Conservation (phyloP, 2,329 filamentous ascomycete species). For the Lasiodiplodia hormozganensis region DNA sequence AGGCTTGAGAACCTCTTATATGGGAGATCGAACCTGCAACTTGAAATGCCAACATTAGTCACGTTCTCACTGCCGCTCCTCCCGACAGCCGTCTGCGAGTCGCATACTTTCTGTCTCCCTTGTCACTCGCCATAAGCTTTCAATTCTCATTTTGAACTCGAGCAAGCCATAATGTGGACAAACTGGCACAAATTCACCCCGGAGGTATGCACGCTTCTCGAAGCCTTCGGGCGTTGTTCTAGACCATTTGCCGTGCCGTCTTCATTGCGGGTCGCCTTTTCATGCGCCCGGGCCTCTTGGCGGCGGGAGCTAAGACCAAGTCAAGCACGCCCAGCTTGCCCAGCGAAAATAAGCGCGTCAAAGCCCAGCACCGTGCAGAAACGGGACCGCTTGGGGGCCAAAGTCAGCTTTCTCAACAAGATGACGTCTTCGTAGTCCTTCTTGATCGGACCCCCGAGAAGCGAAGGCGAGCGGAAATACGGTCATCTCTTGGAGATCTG, state of each 20-base stretch:
- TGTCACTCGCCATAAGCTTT: background rate
- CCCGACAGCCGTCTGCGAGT: background rate
- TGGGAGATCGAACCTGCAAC: background rate
- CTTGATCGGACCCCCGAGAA: background rate
- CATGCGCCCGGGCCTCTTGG: slow-evolving; percentile 4
- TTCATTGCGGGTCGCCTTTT: slow-evolving; percentile 13
- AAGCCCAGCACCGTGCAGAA: slow-evolving; percentile 10
- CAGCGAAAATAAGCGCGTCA: slow-evolving; percentile 8
- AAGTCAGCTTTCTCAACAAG: background rate
- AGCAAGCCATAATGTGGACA: background rate
- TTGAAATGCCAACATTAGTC: background rate
- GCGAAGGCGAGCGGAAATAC: background rate
- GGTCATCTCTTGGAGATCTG: background rate
- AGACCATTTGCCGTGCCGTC: slow-evolving; percentile 6
- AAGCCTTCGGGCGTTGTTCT: background rate
- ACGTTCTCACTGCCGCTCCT: background rate
- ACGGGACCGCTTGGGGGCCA: background rate
- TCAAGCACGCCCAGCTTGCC: slow-evolving; percentile 21
- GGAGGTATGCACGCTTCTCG: slow-evolving; percentile 2
- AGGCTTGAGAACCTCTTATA: background rate
- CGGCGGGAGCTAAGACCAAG: slow-evolving; percentile 17
- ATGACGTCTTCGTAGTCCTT: background rate
- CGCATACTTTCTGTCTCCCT: background rate
- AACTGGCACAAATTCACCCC: background rate
- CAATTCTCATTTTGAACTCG: background rate